A percentile compares a stretch with the other conserved stretches of the same genome.
These are phyloP conservation scores for Syzygium syzygioides DNA, from an alignment of 441 rosid species.

Conservation along the genomic window DNA sequence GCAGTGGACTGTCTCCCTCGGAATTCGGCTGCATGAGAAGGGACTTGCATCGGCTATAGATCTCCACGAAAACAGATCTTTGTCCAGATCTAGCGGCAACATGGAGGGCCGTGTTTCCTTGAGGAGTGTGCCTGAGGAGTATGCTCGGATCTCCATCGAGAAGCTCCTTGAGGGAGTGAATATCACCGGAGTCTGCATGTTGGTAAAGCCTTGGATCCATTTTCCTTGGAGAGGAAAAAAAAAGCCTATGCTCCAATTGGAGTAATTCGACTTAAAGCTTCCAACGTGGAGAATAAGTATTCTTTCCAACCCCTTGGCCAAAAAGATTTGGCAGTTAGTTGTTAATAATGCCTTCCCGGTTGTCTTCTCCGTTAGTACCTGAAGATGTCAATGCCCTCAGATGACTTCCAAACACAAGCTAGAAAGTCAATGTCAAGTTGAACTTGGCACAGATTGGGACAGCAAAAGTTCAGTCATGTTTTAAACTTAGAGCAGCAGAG, in stretches of 20 bases:
- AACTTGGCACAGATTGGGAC: background rate
- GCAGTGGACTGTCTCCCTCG: background rate
- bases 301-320: background rate
- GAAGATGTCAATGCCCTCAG: background rate
- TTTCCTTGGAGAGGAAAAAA: background rate
- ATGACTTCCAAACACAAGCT: background rate
- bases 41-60: background rate
- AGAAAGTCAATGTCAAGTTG: background rate
- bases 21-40: background rate
- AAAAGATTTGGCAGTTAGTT: background rate
- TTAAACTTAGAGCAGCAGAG: background rate
- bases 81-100: conserved; percentile 17
- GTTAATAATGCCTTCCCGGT: background rate
- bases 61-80: conserved; percentile 4
- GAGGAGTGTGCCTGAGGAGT: background rate
- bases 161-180: background rate
- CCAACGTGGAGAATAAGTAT: background rate
- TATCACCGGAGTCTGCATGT: background rate
- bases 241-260: background rate
- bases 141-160: background rate
- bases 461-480: background rate
- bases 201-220: background rate
- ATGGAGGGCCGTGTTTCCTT: background rate
- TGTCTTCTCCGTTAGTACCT: background rate
- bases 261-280: background rate